Base-by-base conservation (phyloP, 805 yeast species). In the Cephaloascus albidus region DNA sequence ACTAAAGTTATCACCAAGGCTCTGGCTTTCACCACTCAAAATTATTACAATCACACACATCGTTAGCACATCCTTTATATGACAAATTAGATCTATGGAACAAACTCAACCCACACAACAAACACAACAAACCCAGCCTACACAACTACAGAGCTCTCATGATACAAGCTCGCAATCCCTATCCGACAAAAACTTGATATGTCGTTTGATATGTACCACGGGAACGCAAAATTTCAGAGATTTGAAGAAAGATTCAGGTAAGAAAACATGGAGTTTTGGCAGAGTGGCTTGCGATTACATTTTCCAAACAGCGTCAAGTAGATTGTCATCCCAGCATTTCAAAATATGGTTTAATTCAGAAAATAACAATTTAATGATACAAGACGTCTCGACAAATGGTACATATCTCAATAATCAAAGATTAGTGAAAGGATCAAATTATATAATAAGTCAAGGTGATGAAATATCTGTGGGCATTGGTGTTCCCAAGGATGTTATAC, bases 391-490 rank as follows among this genome's bases (percentile, higher is more conserved):
- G 1, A 90, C 97, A 2, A 93, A 93, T 61, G 98, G 98, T 5
- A 93, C 98, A 0, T 83, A 77, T 68, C 61, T 90, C 36, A 93
- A 90, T 62, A 80, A 81, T 26, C 70, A 70, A 31, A 69, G 86
- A 38, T 58, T 90, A 16, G 85, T 80, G 18, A 84, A 81, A 52
- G 84, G 84, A 17, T 76, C 82, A 37, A 85, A 86, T 51, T 86
- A 85, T 55, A 76, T 90, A 40, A 59, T 93, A 31, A 78, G 81
- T 35, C 96, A 87, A 54, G 97, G 97, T 4, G 99, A 93, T 59
- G 96, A 87, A 53, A 82, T 93, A 31, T 74, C 89, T 1, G 85
- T 93, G 0, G 98, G 97, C 0, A 67, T 79, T 15, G 97, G 97
- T 4, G 83, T 89, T 1, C 71, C 82, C 2, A 65, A 68, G 19